Conservation (phyloP, 2,329 filamentous ascomycete species). For the Talaromyces funiculosus region DNA sequence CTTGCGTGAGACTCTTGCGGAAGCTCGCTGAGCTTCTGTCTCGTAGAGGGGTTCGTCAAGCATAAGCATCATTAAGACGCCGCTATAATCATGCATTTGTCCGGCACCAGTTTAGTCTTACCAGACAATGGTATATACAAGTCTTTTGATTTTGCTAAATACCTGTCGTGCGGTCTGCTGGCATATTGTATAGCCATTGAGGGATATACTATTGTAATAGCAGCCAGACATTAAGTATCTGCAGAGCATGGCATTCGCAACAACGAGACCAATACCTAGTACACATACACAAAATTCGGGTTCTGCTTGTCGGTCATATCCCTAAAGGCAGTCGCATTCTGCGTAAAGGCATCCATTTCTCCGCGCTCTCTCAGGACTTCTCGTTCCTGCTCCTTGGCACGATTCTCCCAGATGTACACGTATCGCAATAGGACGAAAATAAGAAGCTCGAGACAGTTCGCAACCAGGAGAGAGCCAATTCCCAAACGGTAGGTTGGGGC, state of each 20-base stretch:
- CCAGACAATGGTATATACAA: no score
- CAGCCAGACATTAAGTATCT: no score
- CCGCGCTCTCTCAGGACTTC: background rate
- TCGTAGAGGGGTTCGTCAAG: no score
- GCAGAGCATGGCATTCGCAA: background rate
- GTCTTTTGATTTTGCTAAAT: no score
- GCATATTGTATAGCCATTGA: no score
- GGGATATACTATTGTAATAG: no score
- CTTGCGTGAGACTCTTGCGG: no score
- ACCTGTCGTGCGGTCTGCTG: no score
- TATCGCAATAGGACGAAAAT: constrained; percentile 16
- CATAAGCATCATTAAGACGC: no score
- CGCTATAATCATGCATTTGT: no score
- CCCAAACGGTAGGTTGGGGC: constrained; percentile 22
- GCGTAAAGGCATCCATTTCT: constrained; percentile 10
- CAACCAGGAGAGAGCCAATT: constrained; percentile 23
- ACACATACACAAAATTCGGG: constrained; percentile 30
- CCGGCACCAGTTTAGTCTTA: no score
- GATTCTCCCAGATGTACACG: constrained; percentile 19
- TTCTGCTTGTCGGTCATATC: constrained; percentile 48
- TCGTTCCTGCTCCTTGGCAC: constrained; percentile 4
- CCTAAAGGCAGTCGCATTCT: constrained; percentile 42
- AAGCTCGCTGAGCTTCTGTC: no score
- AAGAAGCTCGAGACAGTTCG: constrained; percentile 18
- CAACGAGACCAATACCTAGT: constrained; percentile 7